Base-by-base conservation (phyloP, 1,139 yeast species). In the Blastobotrys indianensis region DNA sequence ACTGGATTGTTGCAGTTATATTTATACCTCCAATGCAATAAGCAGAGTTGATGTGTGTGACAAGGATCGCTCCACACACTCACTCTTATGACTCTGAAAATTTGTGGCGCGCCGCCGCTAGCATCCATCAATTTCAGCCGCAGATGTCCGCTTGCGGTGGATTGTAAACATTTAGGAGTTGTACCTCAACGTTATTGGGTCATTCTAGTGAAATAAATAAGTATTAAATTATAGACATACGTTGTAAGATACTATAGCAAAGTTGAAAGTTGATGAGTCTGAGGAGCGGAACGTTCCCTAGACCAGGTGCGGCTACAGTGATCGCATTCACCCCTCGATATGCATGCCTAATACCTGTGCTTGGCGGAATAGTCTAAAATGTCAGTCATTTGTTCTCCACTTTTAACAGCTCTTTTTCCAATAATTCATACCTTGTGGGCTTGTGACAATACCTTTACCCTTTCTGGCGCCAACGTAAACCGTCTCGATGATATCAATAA, bases 401-500 rank as follows among this genome's bases (percentile, higher is more conserved):
- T 20, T 20, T 20, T 7, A 20, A n/a, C 15, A 25, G 11, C 10
- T 23, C 28, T 16, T 20, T 20, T 20, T 31, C 23, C 8, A 20
- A 11, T 23, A 16, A 32, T 29, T 46, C 57, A 46, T 49, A 58
- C 62, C 87, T 57, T 72, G 74, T 0, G 97, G 97, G 55, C 95
- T 82, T 7, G 82, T 76, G 12, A 88, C 97, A 54, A 92, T 69
- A 51, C 98, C 97, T 64, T 87, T 84, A 32, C 97, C 97, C 67
- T 88, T 88, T 37, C 79, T 71, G 2, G 97, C 97, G 0, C 96
- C 97, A 52, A 97, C 67, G 63, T 83, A 92, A 1, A 92, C 79
- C 0, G 94, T 84, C 61, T 94, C 98, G 23, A 92, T 69, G 31
- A 94, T 84, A 63, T 92, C 98, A 32, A 92, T 85, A 70, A 92